A percentile compares a stretch with the other conserved stretches of the same genome.
Conservation (phyloP, 2,329 filamentous ascomycete genomes). For the Neopestalotiopsis sp. region DNA sequence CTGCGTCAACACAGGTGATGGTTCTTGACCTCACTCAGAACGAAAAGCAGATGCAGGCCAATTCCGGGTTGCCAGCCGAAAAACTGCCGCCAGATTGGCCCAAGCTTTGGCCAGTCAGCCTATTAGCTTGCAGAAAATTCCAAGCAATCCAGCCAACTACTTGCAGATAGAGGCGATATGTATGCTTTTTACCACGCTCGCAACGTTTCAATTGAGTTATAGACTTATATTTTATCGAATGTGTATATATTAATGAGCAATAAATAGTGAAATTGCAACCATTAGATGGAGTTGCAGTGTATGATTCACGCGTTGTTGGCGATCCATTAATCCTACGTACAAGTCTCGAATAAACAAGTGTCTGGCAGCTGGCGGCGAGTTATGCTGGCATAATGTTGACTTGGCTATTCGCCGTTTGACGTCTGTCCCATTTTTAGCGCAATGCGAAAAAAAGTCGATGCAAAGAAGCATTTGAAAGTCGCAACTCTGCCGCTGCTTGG, state of each 20-base stretch:
- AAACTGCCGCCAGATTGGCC: constrained; percentile 14
- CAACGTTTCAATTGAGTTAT: not conserved
- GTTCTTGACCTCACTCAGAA: constrained; percentile 30
- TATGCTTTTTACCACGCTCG: not conserved
- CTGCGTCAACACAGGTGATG: constrained; percentile 32
- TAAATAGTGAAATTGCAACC: too few relatives aligned
- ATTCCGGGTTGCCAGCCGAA: constrained; percentile 16
- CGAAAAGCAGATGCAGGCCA: constrained; percentile 38
- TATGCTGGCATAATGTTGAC: not conserved
- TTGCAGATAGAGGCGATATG: not conserved
- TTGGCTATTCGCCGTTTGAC: not conserved
- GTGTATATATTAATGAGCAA: too few relatives aligned
- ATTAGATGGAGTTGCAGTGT: too few relatives aligned
- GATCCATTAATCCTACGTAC: not conserved
- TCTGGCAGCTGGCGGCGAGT: not conserved
- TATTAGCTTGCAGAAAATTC: constrained; percentile 13
- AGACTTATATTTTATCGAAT: not conserved
- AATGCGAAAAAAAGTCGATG: not conserved
- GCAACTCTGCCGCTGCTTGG: not conserved
- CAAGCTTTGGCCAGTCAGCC: constrained; percentile 5
- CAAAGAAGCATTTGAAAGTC: not conserved
- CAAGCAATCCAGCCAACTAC: constrained; percentile 6
- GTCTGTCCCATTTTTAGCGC: not conserved
- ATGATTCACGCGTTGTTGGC: not conserved
- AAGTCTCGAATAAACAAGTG: not conserved